Evolutionary conservation across 208 protist genomes (phyloP), one percentile per base, ranked within the genome.

Genomic region (Wallacemonas rigidus): DNA sequence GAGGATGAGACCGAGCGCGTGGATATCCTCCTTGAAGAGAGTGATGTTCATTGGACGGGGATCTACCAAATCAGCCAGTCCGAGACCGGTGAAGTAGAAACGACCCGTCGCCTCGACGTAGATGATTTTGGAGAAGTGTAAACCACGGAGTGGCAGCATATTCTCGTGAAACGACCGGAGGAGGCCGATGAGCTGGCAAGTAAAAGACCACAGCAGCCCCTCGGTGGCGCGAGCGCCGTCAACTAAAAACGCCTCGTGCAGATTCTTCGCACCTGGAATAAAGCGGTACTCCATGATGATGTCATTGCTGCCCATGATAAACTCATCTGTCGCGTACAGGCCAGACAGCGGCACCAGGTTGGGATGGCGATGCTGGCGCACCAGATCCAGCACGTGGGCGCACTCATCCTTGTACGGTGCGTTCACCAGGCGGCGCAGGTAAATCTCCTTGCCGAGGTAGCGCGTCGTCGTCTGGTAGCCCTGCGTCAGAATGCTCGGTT

Each of bases 281-380:
- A 86, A 93, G 69, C 87, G 88, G 67, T 95, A 97, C 71, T 93
- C 90, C 87, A 95, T 89, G 51, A 97, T 88, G 44, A 94, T 82
- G 71, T 94, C 90, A 8, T 76, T 81, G 83, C 85, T 90, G 38
- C 87, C 90, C 85, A 94, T 90, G 61, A 93, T 80, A 73, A 95
- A 97, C 77, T 93, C 89, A 50, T 94, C 85, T 41, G 90, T 94
- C 5, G 79, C 72, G 67, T 89, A 87, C 8, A 94, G 73, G 74
- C 87, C 87, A 14, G 81, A 87, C 40, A 97, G 84, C 45, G 87
- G 77, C 3, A 95, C 90, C 14, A 95, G 74, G 71, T 94, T 94
- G 17, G 90, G 89, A 74, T 95, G 93, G 1, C 85, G 85, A 73
- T 89, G 89, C 69, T 93, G 85, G 35, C 81, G 77, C 69, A 91